Percentiles rank a stretch among this genome's conserved stretches.
Evolutionary conservation across 345 rosid species (phyloP).

Genomic region (Orychophragmus violaceus): DNA sequence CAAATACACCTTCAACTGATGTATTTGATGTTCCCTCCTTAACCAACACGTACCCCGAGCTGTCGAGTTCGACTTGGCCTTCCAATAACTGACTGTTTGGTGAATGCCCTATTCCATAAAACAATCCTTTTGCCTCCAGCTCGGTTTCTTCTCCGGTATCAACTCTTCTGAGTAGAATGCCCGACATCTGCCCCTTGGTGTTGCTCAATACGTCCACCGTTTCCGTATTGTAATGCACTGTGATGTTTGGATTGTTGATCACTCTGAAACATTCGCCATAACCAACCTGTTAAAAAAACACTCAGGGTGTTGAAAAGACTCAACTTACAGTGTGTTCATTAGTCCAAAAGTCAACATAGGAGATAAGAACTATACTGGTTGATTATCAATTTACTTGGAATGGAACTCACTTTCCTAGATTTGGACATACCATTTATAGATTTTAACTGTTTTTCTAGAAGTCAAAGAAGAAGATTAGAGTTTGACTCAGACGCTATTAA

Average conservation of each 20-base stretch:
- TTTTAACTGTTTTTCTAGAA: neutral
- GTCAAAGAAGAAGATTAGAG: conserved; percentile 3
- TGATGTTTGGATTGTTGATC: conserved; percentile 89
- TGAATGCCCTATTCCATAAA: conserved; percentile 96
- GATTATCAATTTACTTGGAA: neutral
- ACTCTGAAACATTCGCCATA: conserved; percentile 99
- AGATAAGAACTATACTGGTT: conserved; percentile 11
- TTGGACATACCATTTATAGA: neutral
- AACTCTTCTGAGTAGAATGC: conserved; percentile 59
- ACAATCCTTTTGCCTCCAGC: conserved; percentile 92
- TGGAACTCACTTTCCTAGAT: neutral
- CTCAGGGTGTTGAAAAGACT: conserved; percentile 98
- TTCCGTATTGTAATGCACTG: conserved; percentile 90
- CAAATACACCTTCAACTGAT: conserved; percentile 89
- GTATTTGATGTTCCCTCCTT: conserved; percentile 74
- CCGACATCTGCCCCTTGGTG: conserved; percentile 90
- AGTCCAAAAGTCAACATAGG: conserved; percentile 39
- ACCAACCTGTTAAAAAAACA: conserved; percentile 99
- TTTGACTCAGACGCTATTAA: neutral
- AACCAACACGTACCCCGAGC: conserved; percentile 72
- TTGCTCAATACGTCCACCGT: conserved; percentile 79
- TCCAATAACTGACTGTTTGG: conserved; percentile 86
- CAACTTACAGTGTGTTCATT: conserved; percentile 61
- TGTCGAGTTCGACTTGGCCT: conserved; percentile 90
- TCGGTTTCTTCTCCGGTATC: conserved; percentile 79